Base-by-base conservation (phyloP, 192 early-diverging fungal species). In the Entophlyctis luteolus region DNA sequence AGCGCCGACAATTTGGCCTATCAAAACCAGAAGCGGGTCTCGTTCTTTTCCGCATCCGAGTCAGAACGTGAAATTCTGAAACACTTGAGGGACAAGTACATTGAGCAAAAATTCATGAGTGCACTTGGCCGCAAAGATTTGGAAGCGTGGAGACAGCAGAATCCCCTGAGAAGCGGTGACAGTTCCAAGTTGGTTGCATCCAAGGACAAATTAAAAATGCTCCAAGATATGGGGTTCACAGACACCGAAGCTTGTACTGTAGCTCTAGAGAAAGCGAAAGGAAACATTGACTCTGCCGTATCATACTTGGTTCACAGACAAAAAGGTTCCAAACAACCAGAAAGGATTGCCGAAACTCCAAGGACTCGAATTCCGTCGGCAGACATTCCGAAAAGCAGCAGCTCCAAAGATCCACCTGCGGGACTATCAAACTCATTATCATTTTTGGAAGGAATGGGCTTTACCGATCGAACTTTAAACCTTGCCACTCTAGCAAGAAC, bases 21-120 rank as follows among this genome's bases (percentile, higher is more conserved):
- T n/a, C 39, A n/a, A n/a, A 42, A 42, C 39, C 39, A 42, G n/a
- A 8, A 42, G 39, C 39, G 39, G n/a, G n/a, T 42, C 39, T 12
- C 39, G n/a, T 42, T 42, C n/a, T 42, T 42, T 42, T 42, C n/a
- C 39, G 39, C 10, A n/a, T 42, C 39, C 39, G n/a, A 42, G 34
- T 5, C 28, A 42, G n/a, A 42, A n/a, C 39, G 39, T 10, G 25
- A 91, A 32, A 85, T 96, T 81, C 93, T 95, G 68, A 77, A 80
- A 38, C 95, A 87, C 59, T 93, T 98, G 55, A 87, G 93, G 31
- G 83, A 93, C 77, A 98, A 98, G 77, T 98, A 94, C 75, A 91
- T 95, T 73, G 55, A 86, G 81, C 34, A 69, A 72, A 50, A 91
- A 80, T 80, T 34, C 31, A 70, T 70, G 68, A 0, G 22, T 4